A percentile compares a stretch with the other conserved stretches of the same genome.
These are phyloP conservation scores for Rosa multiflora DNA, from an alignment of 306 rosid species.

Conservation along the genomic window DNA sequence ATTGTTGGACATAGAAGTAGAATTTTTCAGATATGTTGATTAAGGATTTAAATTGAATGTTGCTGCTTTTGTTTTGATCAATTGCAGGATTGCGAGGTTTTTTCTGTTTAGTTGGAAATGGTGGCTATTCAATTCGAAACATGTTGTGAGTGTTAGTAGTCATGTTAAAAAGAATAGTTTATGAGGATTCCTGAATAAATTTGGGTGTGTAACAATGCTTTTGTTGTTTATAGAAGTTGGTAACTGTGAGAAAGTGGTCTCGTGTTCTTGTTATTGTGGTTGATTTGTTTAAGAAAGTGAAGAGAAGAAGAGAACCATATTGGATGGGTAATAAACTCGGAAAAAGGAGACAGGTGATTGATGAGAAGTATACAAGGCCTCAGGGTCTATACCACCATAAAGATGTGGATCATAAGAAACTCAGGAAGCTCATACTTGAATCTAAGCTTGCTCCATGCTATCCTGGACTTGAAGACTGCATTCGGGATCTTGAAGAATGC, in stretches of 20 bases:
- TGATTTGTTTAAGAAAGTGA: slow-evolving; percentile 33
- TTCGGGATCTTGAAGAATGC: slow-evolving; percentile 82
- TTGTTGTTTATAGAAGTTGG: slow-evolving; percentile 21
- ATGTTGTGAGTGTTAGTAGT: not conserved
- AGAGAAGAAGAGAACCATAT: slow-evolving; percentile 29
- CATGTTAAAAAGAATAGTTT: slow-evolving; percentile 6
- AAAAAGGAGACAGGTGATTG: slow-evolving; percentile 88
- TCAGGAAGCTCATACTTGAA: slow-evolving; percentile 89
- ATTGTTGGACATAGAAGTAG: not conserved
- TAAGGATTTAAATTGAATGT: not conserved
- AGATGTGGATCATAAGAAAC: slow-evolving; percentile 98
- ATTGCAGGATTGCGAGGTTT: slow-evolving; percentile 22
- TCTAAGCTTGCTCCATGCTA: slow-evolving; percentile 96
- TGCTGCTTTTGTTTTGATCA: slow-evolving; percentile 2
- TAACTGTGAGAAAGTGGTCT: slow-evolving; percentile 29
- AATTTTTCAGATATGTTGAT: slow-evolving; percentile 18
- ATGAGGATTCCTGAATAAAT: slow-evolving; percentile 14
- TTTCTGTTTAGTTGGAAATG: slow-evolving; percentile 4
- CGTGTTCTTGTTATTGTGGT: slow-evolving; percentile 21
- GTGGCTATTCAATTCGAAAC: not conserved
- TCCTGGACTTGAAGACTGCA: slow-evolving; percentile 85
- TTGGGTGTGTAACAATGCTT: slow-evolving; percentile 4
- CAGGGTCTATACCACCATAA: slow-evolving; percentile 96
- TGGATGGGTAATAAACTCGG: slow-evolving; percentile 98
- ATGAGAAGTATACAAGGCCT: slow-evolving; percentile 89